Evolutionary conservation across 768 basidiomycete genomes (phyloP).

Genomic region (Phylloporus scabripes): DNA sequence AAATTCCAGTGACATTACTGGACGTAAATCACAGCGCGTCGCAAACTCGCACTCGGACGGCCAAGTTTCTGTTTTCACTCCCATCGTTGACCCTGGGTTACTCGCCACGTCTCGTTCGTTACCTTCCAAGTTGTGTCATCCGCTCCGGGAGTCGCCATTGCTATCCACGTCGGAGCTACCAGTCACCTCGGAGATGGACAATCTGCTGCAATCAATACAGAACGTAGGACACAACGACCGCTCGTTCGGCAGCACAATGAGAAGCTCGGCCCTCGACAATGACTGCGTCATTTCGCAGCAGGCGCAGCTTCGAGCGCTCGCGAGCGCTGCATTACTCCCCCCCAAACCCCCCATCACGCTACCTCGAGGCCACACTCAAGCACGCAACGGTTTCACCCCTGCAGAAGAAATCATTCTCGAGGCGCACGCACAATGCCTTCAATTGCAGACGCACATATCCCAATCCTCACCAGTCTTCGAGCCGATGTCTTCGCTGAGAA

Average conservation of each 20-base stretch:
- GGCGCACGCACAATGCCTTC: conserved; percentile 36
- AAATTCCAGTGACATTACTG: conserved; percentile 2
- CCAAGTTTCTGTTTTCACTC: conserved; percentile 1
- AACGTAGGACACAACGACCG: conserved; percentile 18
- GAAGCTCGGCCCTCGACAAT: not conserved
- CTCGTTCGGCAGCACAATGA: conserved; percentile 2
- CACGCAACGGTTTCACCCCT: conserved; percentile 56
- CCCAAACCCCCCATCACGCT: conserved; percentile 4
- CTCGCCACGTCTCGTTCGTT: conserved; percentile 18
- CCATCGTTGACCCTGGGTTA: not conserved
- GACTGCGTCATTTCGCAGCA: conserved; percentile 18
- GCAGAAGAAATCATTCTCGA: conserved; percentile 66
- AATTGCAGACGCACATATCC: conserved; percentile 10
- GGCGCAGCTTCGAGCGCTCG: conserved; percentile 20
- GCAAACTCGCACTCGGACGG: conserved; percentile 3
- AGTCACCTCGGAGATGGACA: conserved; percentile 37
- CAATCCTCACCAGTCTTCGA: conserved; percentile 8
- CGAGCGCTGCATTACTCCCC: conserved; percentile 15
- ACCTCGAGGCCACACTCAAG: conserved; percentile 30
- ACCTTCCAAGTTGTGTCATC: conserved; percentile 18
- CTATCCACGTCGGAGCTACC: conserved; percentile 11
- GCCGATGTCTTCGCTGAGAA: conserved; percentile 4
- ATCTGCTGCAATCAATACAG: conserved; percentile 34
- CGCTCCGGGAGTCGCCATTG: conserved; percentile 15
- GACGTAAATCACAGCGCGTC: conserved; percentile 9